Evolutionary conservation across 768 basidiomycete species (phyloP), one percentile per base, ranked within the genome.

Genomic region (Phylloporus rhodoxanthus): DNA sequence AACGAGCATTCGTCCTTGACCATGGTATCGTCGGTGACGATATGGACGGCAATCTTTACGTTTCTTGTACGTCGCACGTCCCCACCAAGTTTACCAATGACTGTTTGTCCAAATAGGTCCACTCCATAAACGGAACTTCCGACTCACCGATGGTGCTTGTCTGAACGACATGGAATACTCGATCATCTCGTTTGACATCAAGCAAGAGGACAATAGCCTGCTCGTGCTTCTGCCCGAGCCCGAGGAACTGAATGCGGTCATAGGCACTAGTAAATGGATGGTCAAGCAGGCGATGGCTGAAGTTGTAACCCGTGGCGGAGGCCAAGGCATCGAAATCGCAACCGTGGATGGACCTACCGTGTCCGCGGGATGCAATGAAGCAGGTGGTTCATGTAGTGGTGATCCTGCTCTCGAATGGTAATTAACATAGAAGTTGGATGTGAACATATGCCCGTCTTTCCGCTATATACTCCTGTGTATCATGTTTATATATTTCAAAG

Each of bases 21-120:
- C 79, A 85, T 51, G 82, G 82, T 15, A 76, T 89, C 46, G 69
- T 89, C 8, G 83, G 84, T 0, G 84, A 86, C 56, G 80, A 81
- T 43, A 62, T 72, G 17, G 65, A 75, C 5, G 82, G 81, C 10
- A 70, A 75, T 10, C 68, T 78, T 10, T 77, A 74, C 51, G 70
- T 74, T 45, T 77, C 75, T 5, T 71, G 80, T 79, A 51, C 55
- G 77, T 63, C 23, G 19, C 43, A 14, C 28, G 26, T 45, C 15
- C 8, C 3, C 23, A 43, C 15, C 21, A 13, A 17, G n/a, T 28
- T 17, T 17, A 8, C n/a, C 7, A 6, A 28, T 15, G 41, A 36
- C 1, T 36, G 34, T 17, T 11, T 28, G 3, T 41, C n/a, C 8
- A 21, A 49, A 43, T 64, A 60, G 76, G 81, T 56, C 84, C 84